Evolutionary conservation across 495 filamentous ascomycete species (phyloP), one percentile per base, ranked within the genome.

Genomic region (Xylaria venustula): DNA sequence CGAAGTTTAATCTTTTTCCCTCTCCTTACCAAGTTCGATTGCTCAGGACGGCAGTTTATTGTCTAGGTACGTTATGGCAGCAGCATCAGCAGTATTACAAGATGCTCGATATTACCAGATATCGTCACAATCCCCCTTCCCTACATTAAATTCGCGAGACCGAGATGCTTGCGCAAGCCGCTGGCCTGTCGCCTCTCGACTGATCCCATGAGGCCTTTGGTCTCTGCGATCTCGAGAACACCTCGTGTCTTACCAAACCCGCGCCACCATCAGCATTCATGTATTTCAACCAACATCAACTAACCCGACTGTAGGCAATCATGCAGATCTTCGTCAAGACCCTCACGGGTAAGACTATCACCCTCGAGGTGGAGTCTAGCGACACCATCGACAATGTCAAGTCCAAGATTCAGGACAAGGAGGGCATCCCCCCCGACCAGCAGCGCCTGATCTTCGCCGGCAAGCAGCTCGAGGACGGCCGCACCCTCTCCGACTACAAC

Each of bases 301-400:
- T 54, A 15, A 52, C 62, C 64, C 34, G 67, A 34, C 70, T 67
- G 57, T 64, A 81, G 82, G 83, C 80, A 81, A 83, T 81, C 81
- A 98, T 98, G 94, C 93, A 98, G 88, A 98, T 97, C 83, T 97
- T 98, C 89, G 94, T 98, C 77, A 98, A 98, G 86, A 98, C 94
- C 91, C 93, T 98, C 64, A 98, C 95, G 90, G 94, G 94, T 76
- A 99, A 98, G 88, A 99, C 94, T 75, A 98, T 98, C 89, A 99
- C 94, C 90, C 95, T 99, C 73, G 94, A 99, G 93, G 95, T 98
- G 81, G 94, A 98, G 89, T 97, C 93, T 61, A 91, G 87, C 71
- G 95, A 99, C 82, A 98, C 93, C 73, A 98, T 99, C 79, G 95
- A 98, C 86, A 98, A 97, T 90, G 94, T 98, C 83, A 98, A 98